Base-by-base conservation (phyloP, 176 grass and related monocot genomes). In the Canna indica region DNA sequence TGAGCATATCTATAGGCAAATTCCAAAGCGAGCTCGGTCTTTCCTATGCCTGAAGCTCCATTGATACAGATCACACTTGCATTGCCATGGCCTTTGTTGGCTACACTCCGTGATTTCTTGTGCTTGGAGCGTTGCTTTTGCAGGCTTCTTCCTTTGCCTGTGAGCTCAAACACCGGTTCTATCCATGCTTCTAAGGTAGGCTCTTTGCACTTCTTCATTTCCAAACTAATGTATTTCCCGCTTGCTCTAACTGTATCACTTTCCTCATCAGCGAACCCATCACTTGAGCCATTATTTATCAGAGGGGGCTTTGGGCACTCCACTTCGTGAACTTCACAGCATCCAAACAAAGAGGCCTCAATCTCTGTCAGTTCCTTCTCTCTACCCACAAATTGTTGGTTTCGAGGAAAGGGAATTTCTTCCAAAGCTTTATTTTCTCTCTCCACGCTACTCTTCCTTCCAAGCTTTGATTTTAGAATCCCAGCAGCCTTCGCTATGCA, bases 141-240 rank as follows among this genome's bases (percentile, higher is more conserved):
- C 32, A 87, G 78, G 11, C 46, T 78, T 80, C 90, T 81, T 39
- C 82, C 81, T 96, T 91, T 91, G 58, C 83, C 68, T 22, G 83
- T 79, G 58, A 90, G 71, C 59, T 90, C 94, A 16, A 99, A 83
- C 33, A 90, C 89, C 4, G 94, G 90, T 71, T 99, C 94, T 13
- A 99, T 93, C 94, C 94, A 99, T 61, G 94, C 84, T 57, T 99
- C 94, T 73, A 93, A 65, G 36, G 86, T 93, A 2, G 94, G 94
- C 71, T 99, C 94, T 75, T 99, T 99, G 77, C 75, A 90, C 79
- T 93, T 99, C 71, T 77, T 86, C 94, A 93, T 79, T 26, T 99
- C 94, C 82, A 93, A 73, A 70, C 78, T 99, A 46, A 90, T 93
- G 72, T 77, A 90, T 48, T 83, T 85, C 35, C 85, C 80, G 69